phyloP scores from a whole-genome alignment of 1,284 basidiomycete genomes.

The Cystobasidium slooffiae region DNA sequence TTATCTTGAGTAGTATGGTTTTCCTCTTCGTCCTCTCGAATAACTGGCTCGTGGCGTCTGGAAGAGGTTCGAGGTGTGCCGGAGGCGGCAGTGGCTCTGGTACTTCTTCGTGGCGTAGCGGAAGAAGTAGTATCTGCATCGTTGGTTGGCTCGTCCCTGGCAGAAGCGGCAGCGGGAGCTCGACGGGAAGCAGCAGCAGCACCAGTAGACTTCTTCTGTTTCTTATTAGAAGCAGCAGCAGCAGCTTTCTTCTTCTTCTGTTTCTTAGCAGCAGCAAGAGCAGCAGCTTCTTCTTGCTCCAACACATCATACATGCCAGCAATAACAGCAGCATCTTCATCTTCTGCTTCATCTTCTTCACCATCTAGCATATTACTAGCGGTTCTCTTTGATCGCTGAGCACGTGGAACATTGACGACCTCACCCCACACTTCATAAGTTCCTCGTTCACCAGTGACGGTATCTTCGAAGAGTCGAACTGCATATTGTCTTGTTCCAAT shows the following conservation, averaged over 20 bases:
- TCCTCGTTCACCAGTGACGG: slow-evolving; percentile 1
- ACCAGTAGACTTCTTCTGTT: not conserved
- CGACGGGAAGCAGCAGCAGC: not conserved
- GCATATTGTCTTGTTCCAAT: not conserved
- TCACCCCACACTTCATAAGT: not conserved
- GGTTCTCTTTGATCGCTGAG: not conserved
- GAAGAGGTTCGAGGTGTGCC: not conserved
- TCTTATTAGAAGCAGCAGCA: not conserved
- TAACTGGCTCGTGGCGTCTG: not conserved
- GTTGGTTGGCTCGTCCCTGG: not conserved
- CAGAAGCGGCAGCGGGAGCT: not conserved
- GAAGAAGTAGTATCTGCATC: not conserved
- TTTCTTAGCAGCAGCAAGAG: not conserved
- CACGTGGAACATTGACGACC: not conserved
- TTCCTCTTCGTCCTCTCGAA: slow-evolving; percentile 17
- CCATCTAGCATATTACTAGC: slow-evolving; percentile 1
- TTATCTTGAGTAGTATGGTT: slow-evolving; percentile 9
- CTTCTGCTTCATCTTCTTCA: not conserved
- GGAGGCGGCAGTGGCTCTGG: not conserved
- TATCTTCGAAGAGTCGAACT: slow-evolving; percentile 9
- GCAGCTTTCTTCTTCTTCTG: slow-evolving; percentile 4
- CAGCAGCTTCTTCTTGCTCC: not conserved
- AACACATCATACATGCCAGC: not conserved
- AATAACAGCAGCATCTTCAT: slow-evolving; percentile 1
- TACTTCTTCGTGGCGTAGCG: not conserved